Percentiles rank a stretch among this genome's conserved stretches.
Conservation (phyloP, 371 early-diverging fungal genomes). For the Apophysomyces elegans region DNA sequence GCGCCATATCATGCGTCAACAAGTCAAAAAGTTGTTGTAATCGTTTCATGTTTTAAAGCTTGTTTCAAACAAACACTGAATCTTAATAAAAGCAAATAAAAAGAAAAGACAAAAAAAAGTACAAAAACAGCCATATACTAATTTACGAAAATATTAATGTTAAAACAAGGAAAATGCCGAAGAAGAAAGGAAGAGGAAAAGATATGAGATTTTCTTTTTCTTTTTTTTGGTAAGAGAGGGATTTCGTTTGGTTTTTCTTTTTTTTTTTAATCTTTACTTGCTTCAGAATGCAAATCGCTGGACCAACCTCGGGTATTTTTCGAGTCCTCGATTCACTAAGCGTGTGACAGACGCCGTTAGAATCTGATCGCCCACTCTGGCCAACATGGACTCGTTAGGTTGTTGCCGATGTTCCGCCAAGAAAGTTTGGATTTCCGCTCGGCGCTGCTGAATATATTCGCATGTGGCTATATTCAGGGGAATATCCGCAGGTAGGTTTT, state of each 20-base stretch:
- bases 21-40: too few relatives aligned
- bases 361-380: conserved; percentile 34
- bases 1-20: too few relatives aligned
- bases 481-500: conserved; percentile 22
- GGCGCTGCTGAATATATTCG: conserved; percentile 28
- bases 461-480: conserved; percentile 19
- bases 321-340: conserved; percentile 35
- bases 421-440: conserved; percentile 24
- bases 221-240: neutral
- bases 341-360: conserved; percentile 49
- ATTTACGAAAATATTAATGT: too few relatives aligned
- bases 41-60: too few relatives aligned
- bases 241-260: neutral
- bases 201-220: neutral
- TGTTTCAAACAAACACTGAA: too few relatives aligned
- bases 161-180: neutral
- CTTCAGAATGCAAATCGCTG: conserved; percentile 20
- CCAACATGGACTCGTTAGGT: conserved; percentile 16
- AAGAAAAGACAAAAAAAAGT: too few relatives aligned
- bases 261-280: neutral
- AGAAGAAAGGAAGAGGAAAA: conserved; percentile 6
- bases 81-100: too few relatives aligned
- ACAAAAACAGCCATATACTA: too few relatives aligned
- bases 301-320: conserved; percentile 44
- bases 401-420: conserved; percentile 16